Base-by-base conservation (phyloP, 2,329 filamentous ascomycete genomes). In the Massarina eburnea region DNA sequence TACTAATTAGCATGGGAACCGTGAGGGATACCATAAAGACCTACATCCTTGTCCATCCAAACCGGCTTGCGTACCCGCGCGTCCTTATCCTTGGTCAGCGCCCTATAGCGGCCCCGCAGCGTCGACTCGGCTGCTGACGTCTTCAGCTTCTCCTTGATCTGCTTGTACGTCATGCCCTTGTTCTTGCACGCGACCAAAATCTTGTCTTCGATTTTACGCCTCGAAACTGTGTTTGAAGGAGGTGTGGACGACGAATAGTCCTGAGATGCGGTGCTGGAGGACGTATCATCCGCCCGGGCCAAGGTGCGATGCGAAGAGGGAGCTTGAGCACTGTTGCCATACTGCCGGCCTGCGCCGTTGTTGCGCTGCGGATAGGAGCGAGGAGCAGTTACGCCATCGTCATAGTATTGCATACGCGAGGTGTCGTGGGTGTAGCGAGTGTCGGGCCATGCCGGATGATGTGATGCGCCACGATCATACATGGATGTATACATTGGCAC, bases 61-160 rank as follows among this genome's bases (percentile, higher is more conserved):
- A 77, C 68, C 0, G 87, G 86, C 65, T 81, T 83, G 7, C 88
- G 76, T 2, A 88, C 80, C 5, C 87, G 75, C 45, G 81, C 76
- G 26, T 78, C 74, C 55, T 81, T 81, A 10, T 71, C 68, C 71
- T 88, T 89, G 7, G 81, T 88, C 57, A 89, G 66, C 2, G 78
- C 81, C 4, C 87, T 76, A 55, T 80, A 83, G 0, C 86, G 78
- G 0, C 88, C 88, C 12, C 88, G 78, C 29, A 91, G 74, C 0
- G 88, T 91, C 9, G 85, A 87, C 68, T 89, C 86, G 1, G 85
- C 83, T 57, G 88, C 84, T 0, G 63, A 68, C 52, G 85, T 85
- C 1, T 74, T 70, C 12, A 83, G 80, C 15, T 70, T 59, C 6
- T 62, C 56, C 29, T 78, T 78, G 57, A 89, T 89, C 47, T 86